A percentile compares a stretch with the other conserved stretches of the same genome.
Conservation (phyloP, 2,329 filamentous ascomycete genomes). For the Escovopsis weberi region DNA sequence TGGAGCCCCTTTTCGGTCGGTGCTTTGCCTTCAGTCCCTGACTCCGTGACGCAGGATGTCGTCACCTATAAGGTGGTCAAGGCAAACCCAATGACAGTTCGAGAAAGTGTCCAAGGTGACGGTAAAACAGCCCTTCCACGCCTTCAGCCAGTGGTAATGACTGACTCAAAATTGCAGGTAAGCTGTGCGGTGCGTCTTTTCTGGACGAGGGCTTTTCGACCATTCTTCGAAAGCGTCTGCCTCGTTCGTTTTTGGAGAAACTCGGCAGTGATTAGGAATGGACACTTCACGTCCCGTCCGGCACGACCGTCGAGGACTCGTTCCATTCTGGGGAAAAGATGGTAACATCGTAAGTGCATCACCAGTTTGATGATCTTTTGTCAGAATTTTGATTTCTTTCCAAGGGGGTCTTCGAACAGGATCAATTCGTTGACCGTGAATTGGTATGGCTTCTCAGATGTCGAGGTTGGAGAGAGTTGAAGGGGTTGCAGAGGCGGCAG, state of each 20-base stretch:
- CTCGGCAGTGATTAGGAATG: conserved; percentile 3
- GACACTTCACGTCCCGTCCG: conserved; percentile 9
- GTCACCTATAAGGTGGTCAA: conserved; percentile 22
- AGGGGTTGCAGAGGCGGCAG: too few relatives aligned
- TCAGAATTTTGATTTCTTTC: too few relatives aligned
- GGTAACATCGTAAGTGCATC: neutral
- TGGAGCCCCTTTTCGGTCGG: neutral
- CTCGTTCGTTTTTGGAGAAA: neutral
- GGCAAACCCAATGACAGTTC: conserved; percentile 13
- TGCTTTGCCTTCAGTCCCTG: neutral
- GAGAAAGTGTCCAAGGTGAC: conserved; percentile 22
- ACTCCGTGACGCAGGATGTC: conserved; percentile 18
- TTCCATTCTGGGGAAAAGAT: neutral
- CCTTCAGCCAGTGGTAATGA: neutral
- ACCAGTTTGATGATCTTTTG: too few relatives aligned
- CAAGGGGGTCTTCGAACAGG: too few relatives aligned
- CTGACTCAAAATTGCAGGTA: conserved; percentile 11
- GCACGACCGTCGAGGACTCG: neutral
- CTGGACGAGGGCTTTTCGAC: conserved; percentile 23
- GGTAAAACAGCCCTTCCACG: neutral
- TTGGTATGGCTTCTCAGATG: too few relatives aligned
- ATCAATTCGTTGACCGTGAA: too few relatives aligned
- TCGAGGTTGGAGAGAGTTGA: too few relatives aligned
- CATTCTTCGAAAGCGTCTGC: conserved; percentile 14
- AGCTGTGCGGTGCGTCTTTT: conserved; percentile 24